phyloP scores from a whole-genome alignment of 2,329 filamentous ascomycete species.

The Aspergillus sojae region DNA sequence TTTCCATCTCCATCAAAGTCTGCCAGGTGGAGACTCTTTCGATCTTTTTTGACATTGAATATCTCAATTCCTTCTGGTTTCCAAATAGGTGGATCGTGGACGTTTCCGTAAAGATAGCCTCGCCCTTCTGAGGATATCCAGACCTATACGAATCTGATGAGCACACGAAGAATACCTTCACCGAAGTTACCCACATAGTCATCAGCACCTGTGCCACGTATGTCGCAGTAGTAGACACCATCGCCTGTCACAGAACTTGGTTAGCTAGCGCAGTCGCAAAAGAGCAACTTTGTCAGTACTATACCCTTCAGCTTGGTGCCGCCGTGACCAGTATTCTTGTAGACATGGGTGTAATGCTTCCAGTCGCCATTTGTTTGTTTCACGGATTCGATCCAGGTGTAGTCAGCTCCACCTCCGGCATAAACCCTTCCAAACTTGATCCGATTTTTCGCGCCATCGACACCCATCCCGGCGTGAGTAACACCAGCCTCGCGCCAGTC shows the following conservation, averaged over 20 bases:
- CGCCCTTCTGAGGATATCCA: background rate
- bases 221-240: conserved; percentile 4
- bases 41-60: background rate
- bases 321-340: conserved; percentile 1
- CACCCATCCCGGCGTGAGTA: conserved; percentile 4
- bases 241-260: background rate
- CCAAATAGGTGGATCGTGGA: background rate
- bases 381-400: background rate
- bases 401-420: background rate
- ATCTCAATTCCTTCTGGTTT: background rate
- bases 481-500: background rate
- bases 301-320: conserved; percentile 6
- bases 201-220: background rate
- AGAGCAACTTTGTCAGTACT: background rate
- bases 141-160: background rate
- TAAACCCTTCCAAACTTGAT: background rate
- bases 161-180: background rate
- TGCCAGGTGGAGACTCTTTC: conserved; percentile 30
- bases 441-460: background rate
- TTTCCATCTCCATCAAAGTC: conserved; percentile 38
- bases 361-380: background rate
- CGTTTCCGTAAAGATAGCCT: background rate
- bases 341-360: background rate
- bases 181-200: background rate
- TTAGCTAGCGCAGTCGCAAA: background rate